Conservation (phyloP, 2,329 filamentous ascomycete genomes). For the Diaporthe helianthi region DNA sequence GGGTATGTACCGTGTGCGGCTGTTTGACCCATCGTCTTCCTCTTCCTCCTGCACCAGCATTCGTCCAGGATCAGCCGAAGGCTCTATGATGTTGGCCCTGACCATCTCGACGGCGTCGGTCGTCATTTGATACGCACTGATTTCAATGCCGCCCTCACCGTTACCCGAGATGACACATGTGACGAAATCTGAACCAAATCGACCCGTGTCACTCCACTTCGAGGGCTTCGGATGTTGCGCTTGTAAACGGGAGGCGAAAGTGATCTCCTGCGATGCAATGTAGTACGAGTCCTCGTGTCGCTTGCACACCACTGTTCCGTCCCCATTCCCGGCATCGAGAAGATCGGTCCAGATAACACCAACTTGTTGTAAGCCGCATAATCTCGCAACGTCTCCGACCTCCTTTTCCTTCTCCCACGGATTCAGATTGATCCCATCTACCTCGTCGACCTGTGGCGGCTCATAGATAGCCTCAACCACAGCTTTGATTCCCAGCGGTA, state of each 20-base stretch:
- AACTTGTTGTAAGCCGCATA: constrained; percentile 86
- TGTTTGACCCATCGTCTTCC: constrained; percentile 75
- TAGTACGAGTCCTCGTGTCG: constrained; percentile 95
- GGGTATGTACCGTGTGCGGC: constrained; percentile 85
- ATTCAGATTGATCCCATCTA: constrained; percentile 84
- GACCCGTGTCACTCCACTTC: constrained; percentile 96
- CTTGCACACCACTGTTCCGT: constrained; percentile 92
- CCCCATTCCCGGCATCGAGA: constrained; percentile 77
- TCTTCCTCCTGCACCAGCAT: constrained; percentile 96
- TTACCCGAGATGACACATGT: constrained; percentile 97
- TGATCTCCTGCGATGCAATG: constrained; percentile 89
- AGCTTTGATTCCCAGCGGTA: constrained; percentile 92
- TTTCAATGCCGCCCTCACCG: constrained; percentile 83
- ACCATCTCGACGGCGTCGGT: constrained; percentile 98
- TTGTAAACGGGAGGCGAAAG: constrained; percentile 87
- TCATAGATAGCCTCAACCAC: constrained; percentile 98
- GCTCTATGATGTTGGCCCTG: constrained; percentile 90
- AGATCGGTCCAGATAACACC: constrained; percentile 97
- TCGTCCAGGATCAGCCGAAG: constrained; percentile 87
- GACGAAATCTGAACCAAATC: constrained; percentile 95
- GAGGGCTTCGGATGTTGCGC: constrained; percentile 87
- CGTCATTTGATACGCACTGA: constrained; percentile 93
- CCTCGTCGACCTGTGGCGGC: constrained; percentile 86
- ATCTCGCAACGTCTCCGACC: constrained; percentile 78
- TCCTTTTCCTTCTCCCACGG: constrained; percentile 86